A percentile compares a stretch with the other conserved stretches of the same genome.
Evolutionary conservation across 495 filamentous ascomycete genomes (phyloP).

Genomic region (Gamarada debralockiae): DNA sequence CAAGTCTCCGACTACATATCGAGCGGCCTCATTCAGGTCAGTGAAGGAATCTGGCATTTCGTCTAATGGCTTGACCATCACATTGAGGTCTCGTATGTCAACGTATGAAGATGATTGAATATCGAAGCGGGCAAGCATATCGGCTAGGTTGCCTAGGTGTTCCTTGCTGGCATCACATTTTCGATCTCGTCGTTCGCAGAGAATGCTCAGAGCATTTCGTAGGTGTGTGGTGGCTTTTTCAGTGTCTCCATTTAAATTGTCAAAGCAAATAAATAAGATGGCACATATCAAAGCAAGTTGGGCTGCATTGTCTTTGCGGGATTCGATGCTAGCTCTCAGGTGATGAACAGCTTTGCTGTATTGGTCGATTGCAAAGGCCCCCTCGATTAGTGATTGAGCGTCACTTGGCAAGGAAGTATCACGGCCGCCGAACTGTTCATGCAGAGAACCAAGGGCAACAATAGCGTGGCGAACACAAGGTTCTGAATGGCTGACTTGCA

Average conservation of each 20-base stretch:
- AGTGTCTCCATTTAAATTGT: neutral
- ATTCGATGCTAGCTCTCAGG: neutral
- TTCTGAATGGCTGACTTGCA: slow-evolving; percentile 16
- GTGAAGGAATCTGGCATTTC: too few relatives aligned
- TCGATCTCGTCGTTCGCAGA: too few relatives aligned
- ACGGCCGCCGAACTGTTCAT: neutral
- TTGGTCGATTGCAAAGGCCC: slow-evolving; percentile 9
- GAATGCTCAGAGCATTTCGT: too few relatives aligned
- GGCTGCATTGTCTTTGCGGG: neutral
- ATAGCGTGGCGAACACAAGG: slow-evolving; percentile 8
- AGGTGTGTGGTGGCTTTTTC: too few relatives aligned
- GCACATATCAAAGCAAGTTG: neutral
- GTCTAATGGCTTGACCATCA: too few relatives aligned
- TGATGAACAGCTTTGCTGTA: slow-evolving; percentile 10
- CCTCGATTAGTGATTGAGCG: neutral
- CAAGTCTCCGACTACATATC: too few relatives aligned
- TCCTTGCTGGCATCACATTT: too few relatives aligned
- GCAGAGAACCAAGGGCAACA: slow-evolving; percentile 7
- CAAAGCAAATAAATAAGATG: slow-evolving; percentile 9
- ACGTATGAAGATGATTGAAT: too few relatives aligned
- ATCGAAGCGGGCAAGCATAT: too few relatives aligned
- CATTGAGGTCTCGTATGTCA: too few relatives aligned
- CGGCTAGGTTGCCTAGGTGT: too few relatives aligned
- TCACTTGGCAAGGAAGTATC: neutral
- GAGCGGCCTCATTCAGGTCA: too few relatives aligned